Base-by-base conservation (phyloP, 228 moss, liverwort and hornwort genomes). In the Sphagnum fallax region DNA sequence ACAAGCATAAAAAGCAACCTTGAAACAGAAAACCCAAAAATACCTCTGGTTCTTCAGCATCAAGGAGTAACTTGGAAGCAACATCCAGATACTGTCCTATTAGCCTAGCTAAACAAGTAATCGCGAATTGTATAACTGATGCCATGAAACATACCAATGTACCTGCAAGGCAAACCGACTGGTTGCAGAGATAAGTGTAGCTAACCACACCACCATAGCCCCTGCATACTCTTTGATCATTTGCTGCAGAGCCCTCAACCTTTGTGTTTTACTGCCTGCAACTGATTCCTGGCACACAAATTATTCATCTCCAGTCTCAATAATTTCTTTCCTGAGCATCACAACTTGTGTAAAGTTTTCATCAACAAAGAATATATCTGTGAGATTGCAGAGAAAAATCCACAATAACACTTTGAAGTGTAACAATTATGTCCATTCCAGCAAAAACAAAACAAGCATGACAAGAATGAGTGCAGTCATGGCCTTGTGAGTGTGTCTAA, bases 151-250 rank as follows among this genome's bases (percentile, higher is more conserved):
- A 49, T 77, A 60, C 51, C 68, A 47, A 48, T 6, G 50, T 75
- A 82, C 86, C 86, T 86, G 86, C 73, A 86, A 73, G 57, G 86
- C 86, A 71, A 86, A 82, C 5, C 86, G 82, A 72, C 86, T 86
- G 32, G 86, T 82, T 59, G 82, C 86, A 5, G 86, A 86, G 62
- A 86, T 66, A 5, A 86, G 75, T 4, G 86, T 82, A 11, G 86
- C 86, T n/a, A 86, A 70, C 77, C 79, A 82, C 50, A 79, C 71
- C 48, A 86, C 86, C 62, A 80, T 79, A 49, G 86, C 79, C 66
- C 86, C 86, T 47, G 86, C 72, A 68, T 86, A 86, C 58, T 86
- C 86, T 67, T 86, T 86, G 16, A 86, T 82, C 68, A 86, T 69
- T 65, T 86, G 82, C 64, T 86, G 86, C n/a, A 86, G 71, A 14